A percentile compares a stretch with the other conserved stretches of the same genome.
Evolutionary conservation across 352 stramenopile genomes (phyloP).

Genomic region (Phytopythium boreale): DNA sequence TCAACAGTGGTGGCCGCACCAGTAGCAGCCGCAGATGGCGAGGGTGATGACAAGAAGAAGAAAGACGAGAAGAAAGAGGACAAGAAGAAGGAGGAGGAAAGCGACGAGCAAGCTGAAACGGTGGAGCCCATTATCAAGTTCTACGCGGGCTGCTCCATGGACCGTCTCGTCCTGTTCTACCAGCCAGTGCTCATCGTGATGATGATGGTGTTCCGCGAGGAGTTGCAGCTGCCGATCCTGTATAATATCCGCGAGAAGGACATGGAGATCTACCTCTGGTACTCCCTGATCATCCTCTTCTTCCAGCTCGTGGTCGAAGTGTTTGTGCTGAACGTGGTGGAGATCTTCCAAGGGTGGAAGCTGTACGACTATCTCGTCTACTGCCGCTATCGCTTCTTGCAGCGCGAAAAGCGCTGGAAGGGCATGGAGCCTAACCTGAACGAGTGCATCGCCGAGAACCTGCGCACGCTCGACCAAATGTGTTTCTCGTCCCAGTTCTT

Average conservation of each 20-base stretch:
- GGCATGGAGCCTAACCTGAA: slow-evolving; percentile 94
- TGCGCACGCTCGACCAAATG: slow-evolving; percentile 95
- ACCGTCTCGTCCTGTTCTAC: slow-evolving; percentile 92
- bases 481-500: slow-evolving; percentile 98
- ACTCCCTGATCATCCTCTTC: slow-evolving; percentile 93
- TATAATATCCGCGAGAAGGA: slow-evolving; percentile 97
- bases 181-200: slow-evolving; percentile 93
- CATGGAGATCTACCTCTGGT: slow-evolving; percentile 97
- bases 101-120: slow-evolving; percentile 81
- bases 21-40: background rate
- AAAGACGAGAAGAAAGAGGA: slow-evolving; percentile 28
- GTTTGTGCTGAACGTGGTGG: slow-evolving; percentile 94
- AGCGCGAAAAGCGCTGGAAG: slow-evolving; percentile 96
- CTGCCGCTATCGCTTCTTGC: slow-evolving; percentile 93
- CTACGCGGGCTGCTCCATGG: slow-evolving; percentile 89
- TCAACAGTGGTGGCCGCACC: slow-evolving; percentile 29
- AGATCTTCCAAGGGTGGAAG: slow-evolving; percentile 98
- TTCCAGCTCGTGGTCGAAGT: slow-evolving; percentile 95
- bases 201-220: slow-evolving; percentile 94
- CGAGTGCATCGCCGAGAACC: slow-evolving; percentile 95
- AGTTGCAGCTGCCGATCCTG: slow-evolving; percentile 90
- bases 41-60: slow-evolving; percentile 34
- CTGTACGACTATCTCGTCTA: slow-evolving; percentile 98
- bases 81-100: slow-evolving; percentile 40
- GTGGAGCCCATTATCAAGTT: slow-evolving; percentile 97